Conservation (phyloP, 2,329 filamentous ascomycete genomes). For the Blastomyces percursus region DNA sequence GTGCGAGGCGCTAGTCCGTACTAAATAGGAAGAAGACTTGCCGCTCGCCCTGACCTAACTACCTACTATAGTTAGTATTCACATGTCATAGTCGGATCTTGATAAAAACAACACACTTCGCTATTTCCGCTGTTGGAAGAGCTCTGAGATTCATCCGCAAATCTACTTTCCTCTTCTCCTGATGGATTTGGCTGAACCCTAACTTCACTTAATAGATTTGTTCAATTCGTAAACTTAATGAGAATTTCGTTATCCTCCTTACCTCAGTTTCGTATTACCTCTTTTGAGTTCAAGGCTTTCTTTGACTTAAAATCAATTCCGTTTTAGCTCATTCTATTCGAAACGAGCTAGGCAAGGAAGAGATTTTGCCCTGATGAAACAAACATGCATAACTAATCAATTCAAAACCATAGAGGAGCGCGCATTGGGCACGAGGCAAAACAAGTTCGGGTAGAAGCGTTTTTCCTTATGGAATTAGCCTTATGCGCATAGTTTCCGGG, state of each 20-base stretch:
- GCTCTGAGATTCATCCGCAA: conserved; percentile 51
- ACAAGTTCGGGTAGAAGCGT: background rate
- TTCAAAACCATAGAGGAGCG: background rate
- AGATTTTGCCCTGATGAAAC: background rate
- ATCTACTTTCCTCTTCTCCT: background rate
- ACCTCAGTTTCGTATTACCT: background rate
- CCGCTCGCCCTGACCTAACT: too few relatives aligned
- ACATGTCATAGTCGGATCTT: conserved; percentile 52
- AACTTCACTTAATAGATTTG: background rate
- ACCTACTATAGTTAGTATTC: too few relatives aligned
- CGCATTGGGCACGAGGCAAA: background rate
- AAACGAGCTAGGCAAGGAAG: background rate
- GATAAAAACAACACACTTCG: conserved; percentile 43
- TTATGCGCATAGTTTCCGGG: background rate
- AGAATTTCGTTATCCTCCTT: background rate
- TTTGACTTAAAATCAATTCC: background rate
- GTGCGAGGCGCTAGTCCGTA: too few relatives aligned
- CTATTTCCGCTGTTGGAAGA: conserved; percentile 54
- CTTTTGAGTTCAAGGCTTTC: background rate
- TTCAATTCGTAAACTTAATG: background rate
- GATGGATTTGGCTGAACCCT: background rate
- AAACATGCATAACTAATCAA: background rate
- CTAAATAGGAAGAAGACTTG: too few relatives aligned
- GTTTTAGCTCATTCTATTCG: background rate
- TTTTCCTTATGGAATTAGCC: background rate